phyloP scores from a whole-genome alignment of 2,329 filamentous ascomycete species.

The Ceratocystis huliohia region DNA sequence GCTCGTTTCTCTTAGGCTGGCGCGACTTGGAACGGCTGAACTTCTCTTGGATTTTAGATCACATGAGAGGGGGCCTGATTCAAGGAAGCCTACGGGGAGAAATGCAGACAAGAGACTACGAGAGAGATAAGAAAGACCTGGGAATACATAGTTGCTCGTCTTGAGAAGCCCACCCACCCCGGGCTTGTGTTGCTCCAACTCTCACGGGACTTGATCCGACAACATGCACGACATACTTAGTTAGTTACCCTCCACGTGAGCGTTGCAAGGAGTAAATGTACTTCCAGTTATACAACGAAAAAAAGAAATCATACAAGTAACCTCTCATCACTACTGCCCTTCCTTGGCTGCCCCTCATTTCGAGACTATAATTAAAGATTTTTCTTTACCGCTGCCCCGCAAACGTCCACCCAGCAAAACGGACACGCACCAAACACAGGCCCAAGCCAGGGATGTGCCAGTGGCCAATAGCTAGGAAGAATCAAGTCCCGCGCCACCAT shows the following conservation, averaged over 20 bases:
- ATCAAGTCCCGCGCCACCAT: too few species aligned
- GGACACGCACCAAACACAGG: background rate
- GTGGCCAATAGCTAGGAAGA: too few species aligned
- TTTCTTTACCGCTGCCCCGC: slow-evolving; percentile 1
- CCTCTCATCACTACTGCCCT: background rate
- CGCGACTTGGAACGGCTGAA: background rate
- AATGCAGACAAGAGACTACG: background rate
- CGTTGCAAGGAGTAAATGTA: too few species aligned
- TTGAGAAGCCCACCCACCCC: too few species aligned
- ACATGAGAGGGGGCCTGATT: background rate
- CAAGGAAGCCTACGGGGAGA: background rate
- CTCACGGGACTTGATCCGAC: too few species aligned
- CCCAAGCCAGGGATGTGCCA: background rate
- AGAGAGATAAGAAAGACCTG: too few species aligned
- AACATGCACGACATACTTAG: too few species aligned
- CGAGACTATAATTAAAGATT: background rate
- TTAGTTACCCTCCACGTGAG: too few species aligned
- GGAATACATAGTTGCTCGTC: too few species aligned
- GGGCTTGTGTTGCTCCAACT: too few species aligned
- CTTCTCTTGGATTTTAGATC: background rate
- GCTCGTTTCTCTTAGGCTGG: background rate
- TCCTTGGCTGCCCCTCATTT: background rate
- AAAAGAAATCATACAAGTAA: background rate
- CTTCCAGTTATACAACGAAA: too few species aligned
- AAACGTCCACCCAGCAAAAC: background rate